Base-by-base conservation (phyloP, 345 rosid species). In the Gynandropsis gynandra region DNA sequence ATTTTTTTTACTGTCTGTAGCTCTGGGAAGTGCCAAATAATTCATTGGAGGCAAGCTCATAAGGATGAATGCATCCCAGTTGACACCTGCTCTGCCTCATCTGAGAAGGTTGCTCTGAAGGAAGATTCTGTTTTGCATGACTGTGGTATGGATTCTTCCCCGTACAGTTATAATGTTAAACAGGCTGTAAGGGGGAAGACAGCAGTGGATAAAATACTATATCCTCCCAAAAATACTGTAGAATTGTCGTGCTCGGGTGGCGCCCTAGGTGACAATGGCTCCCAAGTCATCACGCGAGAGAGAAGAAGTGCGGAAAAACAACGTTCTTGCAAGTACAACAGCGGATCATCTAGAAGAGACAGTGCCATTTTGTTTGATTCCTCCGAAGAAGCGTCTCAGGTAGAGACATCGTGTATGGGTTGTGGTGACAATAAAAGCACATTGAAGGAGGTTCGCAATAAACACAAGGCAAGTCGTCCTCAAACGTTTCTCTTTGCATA, bases 11-110 rank as follows among this genome's bases (percentile, higher is more conserved):
- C 29, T 10, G 44, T 53, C 16, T 69, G 74, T 79, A 88, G 95
- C 73, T 89, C 97, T 18, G 95, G 95, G 31, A 83, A 73, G 77
- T 89, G 97, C 64, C 97, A 89, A 69, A 82, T 89, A 74, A 67
- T 79, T 74, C 97, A 89, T 56, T 89, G 97, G 97, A 85, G 95
- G 79, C 66, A 66, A 73, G 76, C 71, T 49, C 97, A 89, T 52
- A 79, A 69, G 65, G 70, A 80, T 21, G 89, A 85, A 59, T 89
- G 97, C 70, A 65, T 62, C 44, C 76, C 46, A 14, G 49, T 74
- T 60, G 75, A 71, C 39, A 59, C 66, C 41, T 58, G 71, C 58
- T 67, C 76, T 47, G 27, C 72, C 49, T 64, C 79, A 47, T 70
- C 81, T 65, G 78, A 69, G 55, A 42, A 45, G 48, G 61, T 50